phyloP scores from a whole-genome alignment of 140 eudicot genomes.

The Cichorium intybus region DNA sequence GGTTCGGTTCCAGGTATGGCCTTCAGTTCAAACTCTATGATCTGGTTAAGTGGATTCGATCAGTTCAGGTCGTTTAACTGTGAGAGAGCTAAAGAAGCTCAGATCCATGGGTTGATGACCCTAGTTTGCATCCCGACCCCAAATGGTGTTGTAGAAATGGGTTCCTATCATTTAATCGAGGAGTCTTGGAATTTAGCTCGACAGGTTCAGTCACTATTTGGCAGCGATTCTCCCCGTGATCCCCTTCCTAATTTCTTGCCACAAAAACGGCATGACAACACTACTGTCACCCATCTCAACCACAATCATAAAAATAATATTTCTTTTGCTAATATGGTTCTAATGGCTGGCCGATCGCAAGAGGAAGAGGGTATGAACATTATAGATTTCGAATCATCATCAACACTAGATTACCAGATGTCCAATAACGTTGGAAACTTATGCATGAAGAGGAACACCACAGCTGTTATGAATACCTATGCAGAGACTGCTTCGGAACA shows the following conservation, averaged over 20 bases:
- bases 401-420: not conserved
- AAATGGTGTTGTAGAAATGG: slow-evolving; percentile 77
- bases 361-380: slow-evolving; percentile 24
- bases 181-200: slow-evolving; percentile 34
- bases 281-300: not conserved
- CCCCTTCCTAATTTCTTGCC: not conserved
- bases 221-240: slow-evolving; percentile 13
- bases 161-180: slow-evolving; percentile 39
- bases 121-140: slow-evolving; percentile 51
- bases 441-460: not conserved
- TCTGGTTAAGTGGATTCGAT: slow-evolving; percentile 56
- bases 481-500: slow-evolving; percentile 31
- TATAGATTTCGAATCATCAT: not conserved
- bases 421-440: not conserved
- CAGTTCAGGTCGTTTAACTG: slow-evolving; percentile 41
- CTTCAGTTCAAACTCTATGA: slow-evolving; percentile 26
- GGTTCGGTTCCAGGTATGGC: slow-evolving; percentile 49
- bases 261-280: not conserved
- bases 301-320: not conserved
- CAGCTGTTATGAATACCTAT: not conserved
- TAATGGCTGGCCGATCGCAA: not conserved
- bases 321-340: not conserved
- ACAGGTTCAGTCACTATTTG: slow-evolving; percentile 44
- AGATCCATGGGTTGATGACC: slow-evolving; percentile 65
- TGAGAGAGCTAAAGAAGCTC: slow-evolving; percentile 69